These are phyloP conservation scores for Boletellus ananas DNA, from an alignment of 768 basidiomycete species.

Conservation along the genomic window DNA sequence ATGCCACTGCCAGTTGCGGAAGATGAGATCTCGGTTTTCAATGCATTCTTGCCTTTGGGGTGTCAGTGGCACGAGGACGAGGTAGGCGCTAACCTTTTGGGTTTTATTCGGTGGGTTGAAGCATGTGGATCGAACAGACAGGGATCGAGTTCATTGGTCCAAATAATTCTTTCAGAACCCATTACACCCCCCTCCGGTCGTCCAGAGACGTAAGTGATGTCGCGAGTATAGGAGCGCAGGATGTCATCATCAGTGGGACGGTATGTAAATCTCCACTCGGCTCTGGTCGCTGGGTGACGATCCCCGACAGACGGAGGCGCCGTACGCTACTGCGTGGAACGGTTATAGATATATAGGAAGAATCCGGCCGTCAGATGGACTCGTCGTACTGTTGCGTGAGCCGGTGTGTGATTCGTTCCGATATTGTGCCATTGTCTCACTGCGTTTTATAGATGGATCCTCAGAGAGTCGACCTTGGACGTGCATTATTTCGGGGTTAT, in stretches of 20 bases:
- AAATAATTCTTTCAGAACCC: conserved; percentile 33
- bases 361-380: conserved; percentile 55
- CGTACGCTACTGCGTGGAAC: conserved; percentile 53
- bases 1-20: conserved; percentile 34
- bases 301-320: conserved; percentile 41
- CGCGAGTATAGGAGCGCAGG: conserved; percentile 27
- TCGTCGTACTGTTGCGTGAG: conserved; percentile 50
- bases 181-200: conserved; percentile 36
- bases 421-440: conserved; percentile 3
- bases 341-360: conserved; percentile 53
- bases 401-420: conserved; percentile 37
- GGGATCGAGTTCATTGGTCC: conserved; percentile 32
- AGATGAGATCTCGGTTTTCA: conserved; percentile 35
- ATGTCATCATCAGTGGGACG: conserved; percentile 53
- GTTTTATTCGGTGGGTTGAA: not conserved
- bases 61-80: conserved; percentile 33
- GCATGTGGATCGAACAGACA: conserved; percentile 9
- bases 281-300: conserved; percentile 1
- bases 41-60: conserved; percentile 46
- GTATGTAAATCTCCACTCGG: conserved; percentile 29
- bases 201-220: conserved; percentile 12
- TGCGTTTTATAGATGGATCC: conserved; percentile 17
- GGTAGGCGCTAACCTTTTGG: conserved; percentile 10
- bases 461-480: conserved; percentile 30
- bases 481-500: conserved; percentile 46